Base-by-base conservation (phyloP, 352 stramenopile genomes). In the Phytophthora cryptogea region DNA sequence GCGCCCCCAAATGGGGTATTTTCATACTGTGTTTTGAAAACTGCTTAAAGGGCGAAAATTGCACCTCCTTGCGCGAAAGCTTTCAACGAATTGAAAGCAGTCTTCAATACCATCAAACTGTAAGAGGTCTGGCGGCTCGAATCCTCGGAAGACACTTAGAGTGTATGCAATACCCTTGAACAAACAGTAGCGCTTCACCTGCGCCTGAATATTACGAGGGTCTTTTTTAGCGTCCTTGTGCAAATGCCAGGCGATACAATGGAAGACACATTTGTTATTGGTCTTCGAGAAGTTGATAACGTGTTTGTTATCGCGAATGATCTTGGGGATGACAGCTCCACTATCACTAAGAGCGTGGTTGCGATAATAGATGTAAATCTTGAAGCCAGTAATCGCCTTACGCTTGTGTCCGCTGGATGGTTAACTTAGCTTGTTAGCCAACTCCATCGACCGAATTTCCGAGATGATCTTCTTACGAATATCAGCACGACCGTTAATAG, bases 361-460 rank as follows among this genome's bases (percentile, higher is more conserved):
- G 32, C 53, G 61, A 30, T 60, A 27, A 36, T 57, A 56, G 20
- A 64, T 53, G 28, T 43, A 36, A 33, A 63, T 47, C 35, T 62
- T 57, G 40, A 58, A 62, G 37, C 44, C 37, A 30, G 35, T n/a
- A n/a, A n/a, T n/a, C n/a, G n/a, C n/a, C n/a, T n/a, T n/a, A n/a
- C n/a, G n/a, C n/a, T n/a, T n/a, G 27, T 52, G 47, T 14, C 43
- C 31, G 1, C 37, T 58, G 11, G n/a, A 49, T n/a, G 42, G 51
- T 11, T 54, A 54, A 9, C 39, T 53, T 6, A 66, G 32, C 17
- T 8, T 33, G 14, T 66, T 20, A 49, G 40, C 36, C 11, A 50
- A 46, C 5, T 66, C 58, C 28, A 50, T 60, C 1, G 14, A 66
- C 10, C 32, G 7, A 4, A 42, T 66, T 17, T 52, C 44, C 3